phyloP scores from a whole-genome alignment of 352 stramenopile genomes.

The Phytophthora ramorum region DNA sequence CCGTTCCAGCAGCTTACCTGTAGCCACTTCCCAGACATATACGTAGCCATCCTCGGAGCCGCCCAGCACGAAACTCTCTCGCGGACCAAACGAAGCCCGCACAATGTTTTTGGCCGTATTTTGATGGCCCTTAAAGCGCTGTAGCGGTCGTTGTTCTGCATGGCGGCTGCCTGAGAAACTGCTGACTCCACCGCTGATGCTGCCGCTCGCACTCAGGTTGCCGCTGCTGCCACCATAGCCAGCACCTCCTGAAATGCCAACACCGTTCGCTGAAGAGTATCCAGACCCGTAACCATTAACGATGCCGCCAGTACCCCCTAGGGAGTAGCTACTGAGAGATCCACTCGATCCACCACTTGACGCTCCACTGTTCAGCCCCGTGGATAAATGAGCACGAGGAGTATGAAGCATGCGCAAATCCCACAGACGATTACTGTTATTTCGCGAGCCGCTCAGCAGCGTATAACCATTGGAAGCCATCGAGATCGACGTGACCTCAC shows the following conservation, averaged over 20 bases:
- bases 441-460: constrained; percentile 82
- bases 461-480: constrained; percentile 84
- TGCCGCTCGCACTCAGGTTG: constrained; percentile 34
- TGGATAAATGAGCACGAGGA: constrained; percentile 67
- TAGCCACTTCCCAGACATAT: constrained; percentile 90
- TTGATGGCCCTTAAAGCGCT: constrained; percentile 91
- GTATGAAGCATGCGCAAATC: constrained; percentile 88
- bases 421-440: constrained; percentile 91
- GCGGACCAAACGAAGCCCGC: constrained; percentile 82
- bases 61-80: constrained; percentile 87
- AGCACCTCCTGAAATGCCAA: constrained; percentile 23
- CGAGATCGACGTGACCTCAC: constrained; percentile 88
- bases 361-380: constrained; percentile 27
- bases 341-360: constrained; percentile 36
- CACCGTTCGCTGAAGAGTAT: constrained; percentile 26
- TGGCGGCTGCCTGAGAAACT: constrained; percentile 38
- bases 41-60: constrained; percentile 87
- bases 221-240: constrained; percentile 35
- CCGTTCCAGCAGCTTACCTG: constrained; percentile 84
- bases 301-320: constrained; percentile 14
- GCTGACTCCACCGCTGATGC: constrained; percentile 26
- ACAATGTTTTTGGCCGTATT: constrained; percentile 92
- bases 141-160: constrained; percentile 71
- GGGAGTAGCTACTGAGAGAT: constrained; percentile 36
- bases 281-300: constrained; percentile 28